Conservation (phyloP, 192 early-diverging fungal genomes). For the Polychytrium aggregatum region DNA sequence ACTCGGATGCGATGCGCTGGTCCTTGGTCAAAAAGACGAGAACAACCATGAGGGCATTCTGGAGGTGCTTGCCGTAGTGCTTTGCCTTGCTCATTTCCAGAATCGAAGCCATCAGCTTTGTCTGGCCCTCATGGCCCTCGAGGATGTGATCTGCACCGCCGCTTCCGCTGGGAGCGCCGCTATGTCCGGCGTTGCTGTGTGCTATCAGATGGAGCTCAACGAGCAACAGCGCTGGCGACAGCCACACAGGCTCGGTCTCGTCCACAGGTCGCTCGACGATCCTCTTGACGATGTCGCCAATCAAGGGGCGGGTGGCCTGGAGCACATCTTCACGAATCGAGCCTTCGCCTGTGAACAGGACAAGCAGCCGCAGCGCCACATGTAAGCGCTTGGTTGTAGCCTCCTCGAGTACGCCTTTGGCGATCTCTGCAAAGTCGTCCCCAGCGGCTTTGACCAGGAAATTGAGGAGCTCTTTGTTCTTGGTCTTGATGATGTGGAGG, state of each 20-base stretch:
- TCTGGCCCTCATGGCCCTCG: slow-evolving; percentile 7
- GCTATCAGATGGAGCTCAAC: slow-evolving; percentile 56
- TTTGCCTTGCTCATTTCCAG: slow-evolving; percentile 16
- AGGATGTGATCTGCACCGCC: too few species aligned
- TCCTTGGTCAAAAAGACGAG: slow-evolving; percentile 72
- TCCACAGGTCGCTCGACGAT: slow-evolving; percentile 4
- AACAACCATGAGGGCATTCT: slow-evolving; percentile 65
- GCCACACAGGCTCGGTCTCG: slow-evolving; percentile 31
- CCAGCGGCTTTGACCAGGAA: slow-evolving; percentile 4
- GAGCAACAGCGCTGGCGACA: slow-evolving; percentile 47
- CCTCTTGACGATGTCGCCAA: slow-evolving; percentile 4
- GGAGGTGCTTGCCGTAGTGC: slow-evolving; percentile 27
- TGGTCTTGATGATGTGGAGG: slow-evolving; percentile 38
- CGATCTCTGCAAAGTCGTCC: too few species aligned
- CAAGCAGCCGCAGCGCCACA: slow-evolving; percentile 44
- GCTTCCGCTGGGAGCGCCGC: too few species aligned
- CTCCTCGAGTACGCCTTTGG: neutral
- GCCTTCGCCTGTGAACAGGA: slow-evolving; percentile 45
- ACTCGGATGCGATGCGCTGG: slow-evolving; percentile 45
- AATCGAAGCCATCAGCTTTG: slow-evolving; percentile 13
- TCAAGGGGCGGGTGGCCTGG: slow-evolving; percentile 4
- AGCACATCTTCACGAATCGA: slow-evolving; percentile 34
- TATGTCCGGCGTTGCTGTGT: too few species aligned
- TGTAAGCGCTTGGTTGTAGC: slow-evolving; percentile 19
- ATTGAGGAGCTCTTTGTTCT: slow-evolving; percentile 16